Percentiles rank a stretch among this genome's conserved stretches.
phyloP scores from a whole-genome alignment of 106 monocot species.

The Agapanthus africanus region DNA sequence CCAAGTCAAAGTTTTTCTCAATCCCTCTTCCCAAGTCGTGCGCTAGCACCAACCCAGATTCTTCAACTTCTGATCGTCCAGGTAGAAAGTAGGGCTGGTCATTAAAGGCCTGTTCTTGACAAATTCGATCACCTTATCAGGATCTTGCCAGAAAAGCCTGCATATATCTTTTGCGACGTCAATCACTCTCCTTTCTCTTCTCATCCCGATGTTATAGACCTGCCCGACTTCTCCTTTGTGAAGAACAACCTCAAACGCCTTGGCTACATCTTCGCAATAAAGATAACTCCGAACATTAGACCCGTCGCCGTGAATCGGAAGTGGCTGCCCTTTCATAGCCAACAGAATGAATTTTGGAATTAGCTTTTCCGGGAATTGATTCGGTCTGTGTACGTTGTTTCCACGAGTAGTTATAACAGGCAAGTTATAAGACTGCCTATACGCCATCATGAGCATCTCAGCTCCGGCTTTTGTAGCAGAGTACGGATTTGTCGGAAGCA shows the following conservation, averaged over 20 bases:
- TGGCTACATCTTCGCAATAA: slow-evolving; percentile 69
- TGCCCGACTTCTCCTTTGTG: slow-evolving; percentile 71
- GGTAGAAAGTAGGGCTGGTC: slow-evolving; percentile 40
- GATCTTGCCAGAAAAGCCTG: slow-evolving; percentile 41
- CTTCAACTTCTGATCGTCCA: slow-evolving; percentile 60
- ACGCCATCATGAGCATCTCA: slow-evolving; percentile 96
- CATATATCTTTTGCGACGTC: slow-evolving; percentile 67
- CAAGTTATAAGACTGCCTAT: slow-evolving; percentile 50
- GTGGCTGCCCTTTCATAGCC: slow-evolving; percentile 44
- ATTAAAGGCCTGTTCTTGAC: slow-evolving; percentile 59
- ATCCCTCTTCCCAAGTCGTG: slow-evolving; percentile 47
- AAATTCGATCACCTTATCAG: slow-evolving; percentile 55
- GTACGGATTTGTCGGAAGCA: slow-evolving; percentile 88
- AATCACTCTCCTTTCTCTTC: slow-evolving; percentile 57
- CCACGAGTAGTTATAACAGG: slow-evolving; percentile 69
- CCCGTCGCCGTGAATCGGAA: slow-evolving; percentile 63
- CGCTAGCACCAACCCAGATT: slow-evolving; percentile 41
- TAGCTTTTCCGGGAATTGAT: slow-evolving; percentile 69
- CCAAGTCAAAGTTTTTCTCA: slow-evolving; percentile 53
- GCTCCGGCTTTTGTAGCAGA: slow-evolving; percentile 94
- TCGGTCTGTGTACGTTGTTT: slow-evolving; percentile 67
- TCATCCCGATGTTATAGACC: slow-evolving; percentile 65
- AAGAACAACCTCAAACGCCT: slow-evolving; percentile 70
- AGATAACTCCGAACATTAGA: slow-evolving; percentile 67
- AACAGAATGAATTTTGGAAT: slow-evolving; percentile 84